Conservation (phyloP, 192 early-diverging fungal genomes). For the Umbelopsis vinacea region DNA sequence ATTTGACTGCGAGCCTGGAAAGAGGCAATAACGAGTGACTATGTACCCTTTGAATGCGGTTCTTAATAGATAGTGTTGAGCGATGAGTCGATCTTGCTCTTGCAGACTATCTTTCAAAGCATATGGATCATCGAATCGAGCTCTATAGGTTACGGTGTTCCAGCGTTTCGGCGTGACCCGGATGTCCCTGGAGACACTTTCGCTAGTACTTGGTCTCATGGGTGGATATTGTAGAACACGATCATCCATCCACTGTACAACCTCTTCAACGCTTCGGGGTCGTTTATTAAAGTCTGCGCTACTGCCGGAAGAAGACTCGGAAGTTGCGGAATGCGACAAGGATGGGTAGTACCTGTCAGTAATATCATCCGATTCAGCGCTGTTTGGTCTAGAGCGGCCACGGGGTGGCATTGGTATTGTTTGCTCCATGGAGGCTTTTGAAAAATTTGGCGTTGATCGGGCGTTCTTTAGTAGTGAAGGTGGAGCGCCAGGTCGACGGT, state of each 20-base stretch:
- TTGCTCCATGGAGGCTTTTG: conserved; percentile 14
- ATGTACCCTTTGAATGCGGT: conserved; percentile 35
- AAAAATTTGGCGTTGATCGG: conserved; percentile 14
- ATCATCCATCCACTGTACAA: conserved; percentile 16
- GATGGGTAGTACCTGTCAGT: conserved; percentile 5
- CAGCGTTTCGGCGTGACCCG: conserved; percentile 3
- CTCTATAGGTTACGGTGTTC: not conserved
- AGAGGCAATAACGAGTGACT: not conserved
- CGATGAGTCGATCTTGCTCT: conserved; percentile 47
- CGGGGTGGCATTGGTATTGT: not conserved
- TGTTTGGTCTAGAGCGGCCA: conserved; percentile 12
- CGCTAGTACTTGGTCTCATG: not conserved
- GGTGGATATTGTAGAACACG: not conserved
- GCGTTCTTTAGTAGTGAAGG: not conserved
- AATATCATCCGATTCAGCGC: not conserved
- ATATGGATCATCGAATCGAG: conserved; percentile 25
- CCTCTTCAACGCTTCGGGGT: conserved; percentile 4
- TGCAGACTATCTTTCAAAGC: conserved; percentile 29
- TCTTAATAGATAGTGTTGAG: conserved; percentile 46
- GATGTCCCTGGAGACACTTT: not conserved
- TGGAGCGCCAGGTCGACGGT: not conserved
- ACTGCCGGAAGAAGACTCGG: conserved; percentile 11
- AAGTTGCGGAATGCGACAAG: conserved; percentile 9
- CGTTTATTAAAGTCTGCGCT: conserved; percentile 6
- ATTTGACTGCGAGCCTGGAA: not conserved